These are phyloP conservation scores for Pseudocercospora eumusae DNA, from an alignment of 2,329 filamentous ascomycete genomes.

Conservation along the genomic window DNA sequence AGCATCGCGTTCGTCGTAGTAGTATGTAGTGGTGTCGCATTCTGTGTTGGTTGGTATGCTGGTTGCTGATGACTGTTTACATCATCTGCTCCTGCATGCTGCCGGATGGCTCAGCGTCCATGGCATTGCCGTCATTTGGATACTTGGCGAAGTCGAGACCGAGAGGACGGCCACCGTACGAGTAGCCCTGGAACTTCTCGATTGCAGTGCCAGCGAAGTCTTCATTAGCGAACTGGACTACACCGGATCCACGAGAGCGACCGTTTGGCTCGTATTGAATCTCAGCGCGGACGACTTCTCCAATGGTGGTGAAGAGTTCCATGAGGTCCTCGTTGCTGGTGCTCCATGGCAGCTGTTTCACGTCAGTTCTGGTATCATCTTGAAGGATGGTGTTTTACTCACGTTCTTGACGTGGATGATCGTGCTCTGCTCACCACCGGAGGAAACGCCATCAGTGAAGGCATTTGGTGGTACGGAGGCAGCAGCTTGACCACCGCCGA, in stretches of 20 bases:
- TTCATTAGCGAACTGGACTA: constrained; percentile 85
- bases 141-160: constrained; percentile 95
- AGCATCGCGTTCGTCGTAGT: constrained; percentile 1
- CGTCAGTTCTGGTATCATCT: constrained; percentile 35
- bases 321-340: constrained; percentile 97
- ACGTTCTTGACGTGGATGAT: constrained; percentile 97
- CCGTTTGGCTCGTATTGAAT: constrained; percentile 98
- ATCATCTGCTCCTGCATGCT: constrained; percentile 99
- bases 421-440: constrained; percentile 78
- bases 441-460: constrained; percentile 89
- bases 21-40: constrained; percentile 1
- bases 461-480: constrained; percentile 65
- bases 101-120: constrained; percentile 72
- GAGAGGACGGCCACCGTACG: constrained; percentile 92
- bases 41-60: constrained; percentile 2
- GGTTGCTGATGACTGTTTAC: constrained; percentile 50
- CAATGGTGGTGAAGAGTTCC: constrained; percentile 95
- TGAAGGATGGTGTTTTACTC: constrained; percentile 49
- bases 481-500: constrained; percentile 51
- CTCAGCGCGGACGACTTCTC: constrained; percentile 97
- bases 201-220: constrained; percentile 92
- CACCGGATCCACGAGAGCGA: constrained; percentile 89
- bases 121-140: constrained; percentile 69
- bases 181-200: constrained; percentile 94
- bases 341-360: constrained; percentile 83